Conservation (phyloP, 1,139 yeast species). For the Lodderomyces jiufengensis region DNA sequence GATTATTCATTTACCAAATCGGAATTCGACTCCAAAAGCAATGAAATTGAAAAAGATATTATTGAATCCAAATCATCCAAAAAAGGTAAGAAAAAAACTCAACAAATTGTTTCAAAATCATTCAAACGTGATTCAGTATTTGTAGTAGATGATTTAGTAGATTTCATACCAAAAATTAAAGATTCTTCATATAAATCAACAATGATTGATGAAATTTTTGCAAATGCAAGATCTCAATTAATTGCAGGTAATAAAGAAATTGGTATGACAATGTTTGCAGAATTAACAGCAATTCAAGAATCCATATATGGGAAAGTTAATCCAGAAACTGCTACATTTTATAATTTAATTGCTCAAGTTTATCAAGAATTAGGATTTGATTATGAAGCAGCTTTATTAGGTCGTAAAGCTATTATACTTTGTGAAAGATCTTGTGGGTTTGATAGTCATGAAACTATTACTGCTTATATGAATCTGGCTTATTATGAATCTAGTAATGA, state of each 20-base stretch:
- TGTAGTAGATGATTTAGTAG: slow-evolving; percentile 57
- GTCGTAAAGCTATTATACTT: slow-evolving; percentile 69
- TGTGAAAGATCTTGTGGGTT: slow-evolving; percentile 79
- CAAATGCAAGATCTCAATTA: slow-evolving; percentile 58
- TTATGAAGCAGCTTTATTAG: slow-evolving; percentile 60
- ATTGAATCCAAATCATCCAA: slow-evolving; percentile 17
- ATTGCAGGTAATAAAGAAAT: slow-evolving; percentile 30
- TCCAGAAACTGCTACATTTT: slow-evolving; percentile 72
- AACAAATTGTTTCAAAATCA: slow-evolving; percentile 21
- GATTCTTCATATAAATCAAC: slow-evolving; percentile 64
- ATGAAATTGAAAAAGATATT: slow-evolving; percentile 14
- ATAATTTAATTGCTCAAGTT: slow-evolving; percentile 60
- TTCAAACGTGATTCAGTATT: slow-evolving; percentile 41
- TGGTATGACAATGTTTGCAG: slow-evolving; percentile 59
- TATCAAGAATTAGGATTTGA: slow-evolving; percentile 60
- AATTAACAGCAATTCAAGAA: slow-evolving; percentile 70
- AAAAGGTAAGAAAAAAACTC: slow-evolving; percentile 31
- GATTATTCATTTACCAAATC: slow-evolving; percentile 49
- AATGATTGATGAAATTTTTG: slow-evolving; percentile 75
- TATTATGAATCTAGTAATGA: slow-evolving; percentile 62
- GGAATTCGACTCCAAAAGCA: slow-evolving; percentile 31
- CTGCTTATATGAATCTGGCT: slow-evolving; percentile 73
- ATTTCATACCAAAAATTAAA: slow-evolving; percentile 71
- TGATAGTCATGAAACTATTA: slow-evolving; percentile 74
- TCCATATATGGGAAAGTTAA: slow-evolving; percentile 83